Conservation (phyloP, 2,329 filamentous ascomycete genomes). For the Chaetomium globosum region DNA sequence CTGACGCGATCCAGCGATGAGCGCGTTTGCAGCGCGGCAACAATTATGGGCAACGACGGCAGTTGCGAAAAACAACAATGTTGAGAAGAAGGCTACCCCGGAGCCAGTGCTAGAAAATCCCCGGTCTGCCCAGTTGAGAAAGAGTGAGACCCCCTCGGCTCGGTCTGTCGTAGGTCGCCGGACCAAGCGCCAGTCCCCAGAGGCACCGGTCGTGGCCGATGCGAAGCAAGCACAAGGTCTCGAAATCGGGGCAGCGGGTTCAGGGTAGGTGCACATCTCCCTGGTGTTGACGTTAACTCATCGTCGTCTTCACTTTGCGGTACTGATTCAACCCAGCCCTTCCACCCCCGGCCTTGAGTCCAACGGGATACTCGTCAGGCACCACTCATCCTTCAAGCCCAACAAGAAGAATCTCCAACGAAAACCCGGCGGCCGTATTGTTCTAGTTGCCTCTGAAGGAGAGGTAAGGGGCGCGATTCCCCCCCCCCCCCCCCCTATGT, state of each 20-base stretch:
- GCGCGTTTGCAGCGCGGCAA: constrained; percentile 50
- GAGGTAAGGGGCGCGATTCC: constrained; percentile 46
- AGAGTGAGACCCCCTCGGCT: constrained; percentile 9
- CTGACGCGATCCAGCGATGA: constrained; percentile 39
- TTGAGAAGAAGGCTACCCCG: constrained; percentile 6
- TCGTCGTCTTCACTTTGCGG: not conserved
- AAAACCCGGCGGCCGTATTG: constrained; percentile 46
- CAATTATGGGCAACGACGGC: constrained; percentile 40
- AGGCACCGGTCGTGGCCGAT: constrained; percentile 10
- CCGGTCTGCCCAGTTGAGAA: not conserved
- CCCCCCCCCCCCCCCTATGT: too few relatives aligned
- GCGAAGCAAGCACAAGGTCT: not conserved
- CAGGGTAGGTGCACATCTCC: constrained; percentile 13
- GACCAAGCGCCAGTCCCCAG: constrained; percentile 19
- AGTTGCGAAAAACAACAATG: constrained; percentile 11
- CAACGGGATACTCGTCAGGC: constrained; percentile 30
- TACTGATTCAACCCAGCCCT: constrained; percentile 13
- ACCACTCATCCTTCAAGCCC: constrained; percentile 52
- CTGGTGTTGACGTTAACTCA: not conserved
- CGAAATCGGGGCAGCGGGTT: constrained; percentile 12
- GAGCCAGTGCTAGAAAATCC: constrained; percentile 6
- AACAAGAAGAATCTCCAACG: constrained; percentile 49
- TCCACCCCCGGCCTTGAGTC: constrained; percentile 22
- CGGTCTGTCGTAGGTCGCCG: constrained; percentile 14
- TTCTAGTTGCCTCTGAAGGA: constrained; percentile 51